A percentile compares a stretch with the other conserved stretches of the same genome.
Evolutionary conservation across 805 yeast genomes (phyloP).

Genomic region (Myxozyma melibiosi): DNA sequence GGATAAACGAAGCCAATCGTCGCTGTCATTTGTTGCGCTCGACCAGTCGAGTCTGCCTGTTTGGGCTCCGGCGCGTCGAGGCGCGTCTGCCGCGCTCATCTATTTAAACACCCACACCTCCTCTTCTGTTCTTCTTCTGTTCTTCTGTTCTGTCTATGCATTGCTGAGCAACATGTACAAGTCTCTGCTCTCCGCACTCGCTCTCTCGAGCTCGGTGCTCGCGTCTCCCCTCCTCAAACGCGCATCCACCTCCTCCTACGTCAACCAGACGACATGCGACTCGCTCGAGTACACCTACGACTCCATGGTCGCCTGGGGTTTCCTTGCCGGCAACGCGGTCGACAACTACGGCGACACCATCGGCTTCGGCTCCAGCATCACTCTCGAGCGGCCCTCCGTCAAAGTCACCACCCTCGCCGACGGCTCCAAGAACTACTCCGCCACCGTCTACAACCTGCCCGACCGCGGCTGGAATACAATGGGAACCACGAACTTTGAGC

Average conservation of each 20-base stretch:
- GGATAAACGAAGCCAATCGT: too few species aligned
- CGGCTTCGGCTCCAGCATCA: conserved; percentile 21
- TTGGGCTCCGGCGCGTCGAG: background rate
- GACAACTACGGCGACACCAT: conserved; percentile 33
- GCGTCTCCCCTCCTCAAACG: conserved; percentile 7
- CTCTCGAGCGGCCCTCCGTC: conserved; percentile 28
- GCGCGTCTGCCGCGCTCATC: too few species aligned
- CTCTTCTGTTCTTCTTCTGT: background rate
- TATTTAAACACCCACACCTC: too few species aligned
- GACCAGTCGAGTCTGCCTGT: too few species aligned
- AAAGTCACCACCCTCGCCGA: conserved; percentile 11
- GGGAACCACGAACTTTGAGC: conserved; percentile 29
- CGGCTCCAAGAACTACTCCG: conserved; percentile 19
- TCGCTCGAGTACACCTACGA: conserved; percentile 21
- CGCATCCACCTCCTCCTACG: conserved; percentile 8
- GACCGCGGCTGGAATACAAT: conserved; percentile 34
- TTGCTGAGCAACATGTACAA: background rate
- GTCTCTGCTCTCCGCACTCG: conserved; percentile 3
- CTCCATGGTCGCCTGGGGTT: conserved; percentile 29
- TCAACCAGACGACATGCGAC: conserved; percentile 14
- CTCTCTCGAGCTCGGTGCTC: conserved; percentile 1
- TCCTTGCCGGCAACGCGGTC: conserved; percentile 19
- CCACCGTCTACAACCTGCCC: conserved; percentile 24
- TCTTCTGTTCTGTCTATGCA: background rate
- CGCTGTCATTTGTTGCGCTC: too few species aligned